Percentiles rank a stretch among this genome's conserved stretches.
Evolutionary conservation across 768 basidiomycete species (phyloP).

Genomic region (Gloeopeniophorella convolvens): DNA sequence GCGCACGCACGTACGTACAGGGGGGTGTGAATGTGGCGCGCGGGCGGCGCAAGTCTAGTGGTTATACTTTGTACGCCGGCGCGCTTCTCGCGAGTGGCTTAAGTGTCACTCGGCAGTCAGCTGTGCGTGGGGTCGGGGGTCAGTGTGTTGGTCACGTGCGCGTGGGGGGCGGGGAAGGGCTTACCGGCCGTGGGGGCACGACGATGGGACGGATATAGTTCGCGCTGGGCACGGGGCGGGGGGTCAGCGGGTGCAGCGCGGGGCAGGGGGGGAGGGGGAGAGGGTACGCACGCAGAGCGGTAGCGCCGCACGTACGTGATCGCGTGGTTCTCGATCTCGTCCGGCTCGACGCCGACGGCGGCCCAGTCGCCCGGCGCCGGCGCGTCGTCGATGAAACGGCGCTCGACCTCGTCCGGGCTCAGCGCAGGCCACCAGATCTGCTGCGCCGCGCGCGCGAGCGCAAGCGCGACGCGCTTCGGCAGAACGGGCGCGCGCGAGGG

Average conservation of each 20-base stretch:
- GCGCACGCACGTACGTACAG: no score
- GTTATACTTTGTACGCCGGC: no score
- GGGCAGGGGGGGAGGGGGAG: neutral
- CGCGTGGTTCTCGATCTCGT: slow-evolving; percentile 82
- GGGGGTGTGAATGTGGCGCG: no score
- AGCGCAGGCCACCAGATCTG: slow-evolving; percentile 87
- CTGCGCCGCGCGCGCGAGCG: slow-evolving; percentile 60
- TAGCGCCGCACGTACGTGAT: slow-evolving; percentile 87
- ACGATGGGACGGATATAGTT: slow-evolving; percentile 20
- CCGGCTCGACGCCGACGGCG: slow-evolving; percentile 71
- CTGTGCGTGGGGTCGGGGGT: no score
- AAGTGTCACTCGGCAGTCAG: no score
- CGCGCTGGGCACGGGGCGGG: slow-evolving; percentile 8
- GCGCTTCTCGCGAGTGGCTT: no score
- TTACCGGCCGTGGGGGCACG: slow-evolving; percentile 15
- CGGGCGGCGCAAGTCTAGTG: no score
- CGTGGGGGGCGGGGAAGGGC: neutral
- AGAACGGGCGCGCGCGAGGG: slow-evolving; percentile 66
- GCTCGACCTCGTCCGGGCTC: slow-evolving; percentile 83
- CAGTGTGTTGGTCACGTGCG: no score
- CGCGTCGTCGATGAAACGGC: slow-evolving; percentile 81
- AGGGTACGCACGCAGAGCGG: slow-evolving; percentile 72
- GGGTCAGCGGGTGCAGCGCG: slow-evolving; percentile 6
- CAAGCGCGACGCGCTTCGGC: slow-evolving; percentile 64
- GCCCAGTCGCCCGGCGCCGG: slow-evolving; percentile 77